phyloP scores from a whole-genome alignment of 768 basidiomycete species.

The Clitopilus passeckerianus region DNA sequence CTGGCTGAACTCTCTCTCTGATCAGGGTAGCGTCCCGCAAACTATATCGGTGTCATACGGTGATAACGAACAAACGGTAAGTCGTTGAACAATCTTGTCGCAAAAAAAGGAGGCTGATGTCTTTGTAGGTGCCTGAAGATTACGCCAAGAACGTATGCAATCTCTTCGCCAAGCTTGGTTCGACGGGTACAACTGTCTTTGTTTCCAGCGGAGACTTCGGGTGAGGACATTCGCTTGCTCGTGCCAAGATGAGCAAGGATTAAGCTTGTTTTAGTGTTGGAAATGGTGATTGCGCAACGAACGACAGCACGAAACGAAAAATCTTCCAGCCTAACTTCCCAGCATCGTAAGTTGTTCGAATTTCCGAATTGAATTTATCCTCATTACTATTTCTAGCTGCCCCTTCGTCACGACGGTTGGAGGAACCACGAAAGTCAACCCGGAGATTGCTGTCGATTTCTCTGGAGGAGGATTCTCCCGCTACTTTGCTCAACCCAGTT shows the following conservation, averaged over 20 bases:
- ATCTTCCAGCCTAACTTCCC: constrained; percentile 42
- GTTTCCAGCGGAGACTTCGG: constrained; percentile 47
- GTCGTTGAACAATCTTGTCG: background rate
- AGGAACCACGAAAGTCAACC: constrained; percentile 54
- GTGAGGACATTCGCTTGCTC: constrained; percentile 19
- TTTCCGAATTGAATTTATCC: background rate
- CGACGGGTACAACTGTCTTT: constrained; percentile 43
- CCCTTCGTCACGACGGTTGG: constrained; percentile 67
- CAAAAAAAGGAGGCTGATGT: constrained; percentile 4
- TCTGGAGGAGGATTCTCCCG: constrained; percentile 67
- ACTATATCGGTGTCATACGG: constrained; percentile 51
- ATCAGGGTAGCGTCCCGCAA: constrained; percentile 33
- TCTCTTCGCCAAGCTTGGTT: constrained; percentile 43
- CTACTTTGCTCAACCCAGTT: constrained; percentile 48
- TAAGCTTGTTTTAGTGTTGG: constrained; percentile 39
- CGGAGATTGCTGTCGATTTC: constrained; percentile 55
- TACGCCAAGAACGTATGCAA: constrained; percentile 42
- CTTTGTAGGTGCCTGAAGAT: constrained; percentile 31
- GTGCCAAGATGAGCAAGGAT: constrained; percentile 16
- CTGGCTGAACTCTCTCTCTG: constrained; percentile 46
- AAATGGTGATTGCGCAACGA: constrained; percentile 42
- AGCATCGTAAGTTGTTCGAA: constrained; percentile 28
- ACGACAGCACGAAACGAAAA: constrained; percentile 38
- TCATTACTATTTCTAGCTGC: constrained; percentile 28
- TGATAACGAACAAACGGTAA: constrained; percentile 50